Evolutionary conservation across 768 basidiomycete species (phyloP), one percentile per base, ranked within the genome.

Genomic region (Boletus bicolor): DNA sequence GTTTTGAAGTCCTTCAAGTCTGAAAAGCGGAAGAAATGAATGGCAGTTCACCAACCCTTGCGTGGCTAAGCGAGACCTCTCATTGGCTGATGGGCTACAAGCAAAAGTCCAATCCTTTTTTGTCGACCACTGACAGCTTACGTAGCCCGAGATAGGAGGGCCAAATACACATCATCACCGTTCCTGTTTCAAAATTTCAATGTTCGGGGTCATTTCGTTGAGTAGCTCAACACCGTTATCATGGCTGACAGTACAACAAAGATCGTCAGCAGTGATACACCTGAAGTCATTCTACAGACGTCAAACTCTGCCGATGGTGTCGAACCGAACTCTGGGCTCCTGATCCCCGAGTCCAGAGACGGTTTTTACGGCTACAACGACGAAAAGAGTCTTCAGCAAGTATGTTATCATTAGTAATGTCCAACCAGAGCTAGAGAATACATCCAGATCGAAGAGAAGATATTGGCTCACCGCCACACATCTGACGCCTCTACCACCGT

Each of bases 331-430:
- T 62, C 71, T 5, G 72, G 71, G 2, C 61, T 82, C 41, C 60
- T 72, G 41, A 71, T 74, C 19, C 74, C 77, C 9, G 78, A 86
- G 61, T 70, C 82, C 4, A 79, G 81, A 59, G 88, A 91, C 64
- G 87, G 85, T 0, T 92, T 84, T 71, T 93, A 88, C 68, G 85
- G 85, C 9, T 93, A 93, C 69, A 76, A 76, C 21, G 89, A 93
- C 61, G 91, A 92, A 73, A 88, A 86, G 64, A 84, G 74, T 36
- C 77, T 87, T 32, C 84, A 85, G 63, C 87, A 89, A 60, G 89
- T 89, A 74, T 59, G 81, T 78, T 21, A 24, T 53, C 24, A 41
- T 21, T 28, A 35, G 46, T 37, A 43, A 50, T 47, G 26, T 57
- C 45, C 24, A 34, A 41, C 42, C 49, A 51, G 28, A 41, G 21